phyloP scores from a whole-genome alignment of 192 early-diverging fungal genomes.

The Pilobolus umbonatus region DNA sequence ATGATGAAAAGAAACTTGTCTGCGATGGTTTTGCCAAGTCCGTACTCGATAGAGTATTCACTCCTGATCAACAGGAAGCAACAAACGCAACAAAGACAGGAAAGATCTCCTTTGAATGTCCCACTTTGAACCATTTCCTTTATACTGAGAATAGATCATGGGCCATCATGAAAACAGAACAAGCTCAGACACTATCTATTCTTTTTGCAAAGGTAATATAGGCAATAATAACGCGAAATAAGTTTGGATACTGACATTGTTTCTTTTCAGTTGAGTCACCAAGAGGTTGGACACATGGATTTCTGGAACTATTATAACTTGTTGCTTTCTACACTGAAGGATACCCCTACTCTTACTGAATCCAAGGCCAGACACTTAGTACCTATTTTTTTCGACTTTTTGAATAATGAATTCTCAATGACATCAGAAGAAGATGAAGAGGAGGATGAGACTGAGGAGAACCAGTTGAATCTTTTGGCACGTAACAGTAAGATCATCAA shows the following conservation, averaged over 20 bases:
- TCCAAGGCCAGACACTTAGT: conserved; percentile 57
- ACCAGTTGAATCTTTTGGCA: conserved; percentile 5
- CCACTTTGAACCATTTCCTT: conserved; percentile 38
- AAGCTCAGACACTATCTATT: conserved; percentile 29
- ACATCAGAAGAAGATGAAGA: conserved; percentile 39
- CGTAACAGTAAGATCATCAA: conserved; percentile 16
- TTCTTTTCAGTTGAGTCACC: conserved; percentile 10
- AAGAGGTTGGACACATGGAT: conserved; percentile 47
- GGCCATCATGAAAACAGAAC: conserved; percentile 28
- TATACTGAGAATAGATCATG: conserved; percentile 28
- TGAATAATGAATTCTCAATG: conserved; percentile 44
- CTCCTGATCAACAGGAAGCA: conserved; percentile 14
- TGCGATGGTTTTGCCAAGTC: conserved; percentile 46
- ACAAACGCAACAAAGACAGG: conserved; percentile 31
- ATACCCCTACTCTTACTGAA: conserved; percentile 59
- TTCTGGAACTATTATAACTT: conserved; percentile 65
- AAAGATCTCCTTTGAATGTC: conserved; percentile 52
- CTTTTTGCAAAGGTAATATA: conserved; percentile 38
- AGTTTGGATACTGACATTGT: not conserved
- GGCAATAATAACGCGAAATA: not conserved
- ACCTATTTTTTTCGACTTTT: conserved; percentile 59
- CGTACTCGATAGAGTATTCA: conserved; percentile 27
- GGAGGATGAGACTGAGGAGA: conserved; percentile 29
- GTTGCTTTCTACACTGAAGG: conserved; percentile 55
- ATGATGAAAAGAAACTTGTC: conserved; percentile 54